Percentiles rank a stretch among this genome's conserved stretches.
phyloP scores from a whole-genome alignment of 345 rosid genomes.

The Durio zibethinus region DNA sequence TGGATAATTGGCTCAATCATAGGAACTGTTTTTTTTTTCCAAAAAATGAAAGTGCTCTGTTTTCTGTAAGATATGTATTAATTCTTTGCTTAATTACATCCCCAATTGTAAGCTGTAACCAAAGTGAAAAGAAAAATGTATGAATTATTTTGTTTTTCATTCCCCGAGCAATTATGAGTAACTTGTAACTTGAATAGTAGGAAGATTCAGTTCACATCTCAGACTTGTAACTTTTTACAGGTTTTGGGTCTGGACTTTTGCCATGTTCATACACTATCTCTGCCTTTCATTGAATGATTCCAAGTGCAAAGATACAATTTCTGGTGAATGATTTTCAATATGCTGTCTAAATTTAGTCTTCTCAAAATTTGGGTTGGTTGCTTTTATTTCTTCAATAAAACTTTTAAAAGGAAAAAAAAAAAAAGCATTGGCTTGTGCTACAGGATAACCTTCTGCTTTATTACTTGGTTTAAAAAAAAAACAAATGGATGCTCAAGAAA shows the following conservation, averaged over 20 bases:
- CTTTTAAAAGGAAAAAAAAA: neutral
- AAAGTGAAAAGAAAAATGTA: neutral
- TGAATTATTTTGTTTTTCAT: neutral
- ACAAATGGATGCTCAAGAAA: neutral
- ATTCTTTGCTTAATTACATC: no score
- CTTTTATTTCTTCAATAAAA: neutral
- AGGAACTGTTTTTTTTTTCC: no score
- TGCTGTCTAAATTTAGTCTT: neutral
- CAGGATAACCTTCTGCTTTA: conserved; percentile 24
- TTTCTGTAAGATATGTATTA: no score
- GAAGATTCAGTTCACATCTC: neutral
- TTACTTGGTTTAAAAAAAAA: neutral
- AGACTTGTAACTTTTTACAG: neutral
- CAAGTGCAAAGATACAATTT: neutral
- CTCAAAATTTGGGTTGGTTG: neutral
- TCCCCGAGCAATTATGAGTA: neutral
- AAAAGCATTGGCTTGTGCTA: conserved; percentile 29
- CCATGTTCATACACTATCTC: neutral
- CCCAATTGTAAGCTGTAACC: neutral
- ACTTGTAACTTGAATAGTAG: neutral
- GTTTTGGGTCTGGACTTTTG: neutral
- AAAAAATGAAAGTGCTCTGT: no score
- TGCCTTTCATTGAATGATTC: neutral
- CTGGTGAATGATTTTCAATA: neutral
- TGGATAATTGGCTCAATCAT: neutral